These are phyloP conservation scores for Boletus rex-veris DNA, from an alignment of 768 basidiomycete species.

Conservation along the genomic window DNA sequence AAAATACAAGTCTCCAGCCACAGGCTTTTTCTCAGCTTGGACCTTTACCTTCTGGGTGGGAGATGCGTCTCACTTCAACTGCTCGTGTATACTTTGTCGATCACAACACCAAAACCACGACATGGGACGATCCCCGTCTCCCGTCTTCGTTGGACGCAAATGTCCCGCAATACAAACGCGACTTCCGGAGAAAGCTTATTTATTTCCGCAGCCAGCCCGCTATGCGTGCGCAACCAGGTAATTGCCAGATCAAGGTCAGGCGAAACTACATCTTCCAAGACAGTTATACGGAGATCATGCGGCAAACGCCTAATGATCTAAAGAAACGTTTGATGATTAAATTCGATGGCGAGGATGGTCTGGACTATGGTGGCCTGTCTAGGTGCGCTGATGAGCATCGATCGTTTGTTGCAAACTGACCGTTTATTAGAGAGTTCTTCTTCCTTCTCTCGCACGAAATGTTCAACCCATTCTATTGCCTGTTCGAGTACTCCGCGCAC, in stretches of 20 bases:
- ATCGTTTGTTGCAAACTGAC: slow-evolving; percentile 5
- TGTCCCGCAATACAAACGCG: slow-evolving; percentile 99
- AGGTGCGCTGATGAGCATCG: slow-evolving; percentile 50
- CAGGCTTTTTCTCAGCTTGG: slow-evolving; percentile 97
- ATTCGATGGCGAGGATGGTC: slow-evolving; percentile 97
- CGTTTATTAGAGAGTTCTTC: slow-evolving; percentile 85
- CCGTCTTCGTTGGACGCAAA: slow-evolving; percentile 95
- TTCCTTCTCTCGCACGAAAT: slow-evolving; percentile 99
- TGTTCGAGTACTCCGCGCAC: slow-evolving; percentile 99
- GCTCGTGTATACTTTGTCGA: slow-evolving; percentile 99
- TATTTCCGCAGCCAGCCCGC: slow-evolving; percentile 99
- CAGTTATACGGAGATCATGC: slow-evolving; percentile 99
- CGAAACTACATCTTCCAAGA: slow-evolving; percentile 99
- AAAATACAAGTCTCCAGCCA: slow-evolving; percentile 83
- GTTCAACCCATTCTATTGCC: slow-evolving; percentile 99
- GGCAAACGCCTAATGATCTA: slow-evolving; percentile 95
- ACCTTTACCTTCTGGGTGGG: slow-evolving; percentile 97
- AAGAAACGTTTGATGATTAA: slow-evolving; percentile 99
- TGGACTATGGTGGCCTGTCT: slow-evolving; percentile 97
- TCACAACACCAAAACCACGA: slow-evolving; percentile 99
- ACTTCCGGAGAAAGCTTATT: slow-evolving; percentile 98
- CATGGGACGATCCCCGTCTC: slow-evolving; percentile 97
- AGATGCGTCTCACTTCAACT: slow-evolving; percentile 98
- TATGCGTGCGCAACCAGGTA: slow-evolving; percentile 96
- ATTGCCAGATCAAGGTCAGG: slow-evolving; percentile 98